These are phyloP conservation scores for Apiospora aurea DNA, from an alignment of 2,329 filamentous ascomycete genomes.

Conservation along the genomic window DNA sequence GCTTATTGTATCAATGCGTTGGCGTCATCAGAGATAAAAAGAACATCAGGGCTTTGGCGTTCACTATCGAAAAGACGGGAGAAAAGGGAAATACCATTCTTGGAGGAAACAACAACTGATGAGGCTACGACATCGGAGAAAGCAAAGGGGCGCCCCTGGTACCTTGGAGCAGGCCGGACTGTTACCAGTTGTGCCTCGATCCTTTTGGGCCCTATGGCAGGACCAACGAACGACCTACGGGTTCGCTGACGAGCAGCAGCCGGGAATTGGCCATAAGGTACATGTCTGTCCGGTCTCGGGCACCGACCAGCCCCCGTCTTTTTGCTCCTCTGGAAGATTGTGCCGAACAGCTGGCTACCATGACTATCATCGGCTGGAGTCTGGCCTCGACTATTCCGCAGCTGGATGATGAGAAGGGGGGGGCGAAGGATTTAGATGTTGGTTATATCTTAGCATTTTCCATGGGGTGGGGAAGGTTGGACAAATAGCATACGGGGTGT, in stretches of 20 bases:
- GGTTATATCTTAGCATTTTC: conserved; percentile 21
- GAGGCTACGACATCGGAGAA: background rate
- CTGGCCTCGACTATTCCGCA: background rate
- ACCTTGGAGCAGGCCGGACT: background rate
- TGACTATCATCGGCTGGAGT: background rate
- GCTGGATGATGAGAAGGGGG: conserved; percentile 1
- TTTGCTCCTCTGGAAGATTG: background rate
- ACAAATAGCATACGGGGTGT: conserved; percentile 16
- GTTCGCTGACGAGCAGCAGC: background rate
- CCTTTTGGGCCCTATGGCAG: background rate
- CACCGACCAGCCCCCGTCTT: background rate
- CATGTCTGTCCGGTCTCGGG: background rate
- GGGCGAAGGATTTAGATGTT: background rate
- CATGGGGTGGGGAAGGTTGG: background rate
- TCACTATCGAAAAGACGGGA: conserved; percentile 20
- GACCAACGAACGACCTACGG: background rate
- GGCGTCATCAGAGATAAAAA: conserved; percentile 22
- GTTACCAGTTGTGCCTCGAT: background rate
- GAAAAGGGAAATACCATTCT: conserved; percentile 22
- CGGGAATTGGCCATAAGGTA: background rate
- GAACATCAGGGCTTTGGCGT: conserved; percentile 23
- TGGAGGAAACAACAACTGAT: background rate
- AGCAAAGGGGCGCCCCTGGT: background rate
- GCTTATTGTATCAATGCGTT: conserved; percentile 23
- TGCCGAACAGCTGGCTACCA: background rate